Percentiles rank a stretch among this genome's conserved stretches.
Evolutionary conservation across 2,329 filamentous ascomycete genomes (phyloP).

Genomic region (Penicillium sp.): DNA sequence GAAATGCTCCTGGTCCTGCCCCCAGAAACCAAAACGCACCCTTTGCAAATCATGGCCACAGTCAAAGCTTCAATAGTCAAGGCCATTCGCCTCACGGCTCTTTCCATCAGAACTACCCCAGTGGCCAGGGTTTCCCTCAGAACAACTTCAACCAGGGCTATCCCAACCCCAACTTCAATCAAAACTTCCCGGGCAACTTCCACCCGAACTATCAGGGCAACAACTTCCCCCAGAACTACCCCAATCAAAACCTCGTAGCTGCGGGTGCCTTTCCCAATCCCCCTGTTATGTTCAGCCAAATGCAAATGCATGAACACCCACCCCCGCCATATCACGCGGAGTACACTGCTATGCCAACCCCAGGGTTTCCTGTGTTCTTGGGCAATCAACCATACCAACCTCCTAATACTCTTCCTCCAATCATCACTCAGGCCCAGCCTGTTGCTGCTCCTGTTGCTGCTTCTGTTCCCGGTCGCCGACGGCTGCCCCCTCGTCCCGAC

Average conservation of each 20-base stretch:
- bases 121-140: background rate
- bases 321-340: background rate
- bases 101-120: background rate
- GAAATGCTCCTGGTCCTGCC: background rate
- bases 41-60: slow-evolving; percentile 2
- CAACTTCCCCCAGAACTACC: background rate
- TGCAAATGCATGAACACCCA: slow-evolving; percentile 1
- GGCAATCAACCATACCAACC: background rate
- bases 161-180: background rate
- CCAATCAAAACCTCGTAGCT: slow-evolving; percentile 1
- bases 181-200: background rate
- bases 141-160: slow-evolving; percentile 5
- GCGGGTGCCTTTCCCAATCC: background rate
- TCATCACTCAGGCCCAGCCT: slow-evolving; percentile 1
- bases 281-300: slow-evolving; percentile 1
- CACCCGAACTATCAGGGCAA: background rate
- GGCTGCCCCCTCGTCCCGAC: background rate
- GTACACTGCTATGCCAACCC: slow-evolving; percentile 1
- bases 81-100: background rate
- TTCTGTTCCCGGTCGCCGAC: background rate
- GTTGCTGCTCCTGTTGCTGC: background rate
- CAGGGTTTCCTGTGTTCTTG: background rate
- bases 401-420: slow-evolving; percentile 2
- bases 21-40: background rate
- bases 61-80: background rate